Conservation (phyloP, 176 grass and related monocot genomes). For the Ensete glaucum region DNA sequence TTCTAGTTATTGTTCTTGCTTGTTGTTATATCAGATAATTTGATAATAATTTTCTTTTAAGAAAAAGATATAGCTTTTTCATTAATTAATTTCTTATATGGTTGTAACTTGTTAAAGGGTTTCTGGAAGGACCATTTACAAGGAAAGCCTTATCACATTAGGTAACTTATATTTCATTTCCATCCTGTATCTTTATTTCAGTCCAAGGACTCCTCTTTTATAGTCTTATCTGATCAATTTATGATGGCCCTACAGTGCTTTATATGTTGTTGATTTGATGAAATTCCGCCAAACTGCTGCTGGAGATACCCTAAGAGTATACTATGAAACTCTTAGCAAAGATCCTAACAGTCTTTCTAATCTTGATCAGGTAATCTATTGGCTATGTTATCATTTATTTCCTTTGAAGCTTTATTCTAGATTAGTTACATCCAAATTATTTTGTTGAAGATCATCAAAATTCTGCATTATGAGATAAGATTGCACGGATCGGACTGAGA, state of each 20-base stretch:
- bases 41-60: background rate
- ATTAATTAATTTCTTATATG: background rate
- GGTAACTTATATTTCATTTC: conserved; percentile 31
- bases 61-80: background rate
- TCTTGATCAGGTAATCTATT: conserved; percentile 77
- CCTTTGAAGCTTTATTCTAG: background rate
- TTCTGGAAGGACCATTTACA: conserved; percentile 99
- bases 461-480: too few species aligned
- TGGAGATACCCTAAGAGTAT: conserved; percentile 77
- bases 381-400: background rate
- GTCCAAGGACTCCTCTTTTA: background rate
- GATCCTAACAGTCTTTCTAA: conserved; percentile 98
- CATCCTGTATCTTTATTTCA: conserved; percentile 4
- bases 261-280: conserved; percentile 96
- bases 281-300: conserved; percentile 94
- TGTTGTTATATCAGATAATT: background rate
- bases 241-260: conserved; percentile 48
- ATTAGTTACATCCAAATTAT: background rate
- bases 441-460: background rate
- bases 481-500: too few species aligned
- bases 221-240: conserved; percentile 9
- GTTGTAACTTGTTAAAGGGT: conserved; percentile 38
- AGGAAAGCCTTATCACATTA: conserved; percentile 95
- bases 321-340: conserved; percentile 97
- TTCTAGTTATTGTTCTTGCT: background rate